phyloP scores from a whole-genome alignment of 208 protist species.

The Kentomonas sorsogonicus region DNA sequence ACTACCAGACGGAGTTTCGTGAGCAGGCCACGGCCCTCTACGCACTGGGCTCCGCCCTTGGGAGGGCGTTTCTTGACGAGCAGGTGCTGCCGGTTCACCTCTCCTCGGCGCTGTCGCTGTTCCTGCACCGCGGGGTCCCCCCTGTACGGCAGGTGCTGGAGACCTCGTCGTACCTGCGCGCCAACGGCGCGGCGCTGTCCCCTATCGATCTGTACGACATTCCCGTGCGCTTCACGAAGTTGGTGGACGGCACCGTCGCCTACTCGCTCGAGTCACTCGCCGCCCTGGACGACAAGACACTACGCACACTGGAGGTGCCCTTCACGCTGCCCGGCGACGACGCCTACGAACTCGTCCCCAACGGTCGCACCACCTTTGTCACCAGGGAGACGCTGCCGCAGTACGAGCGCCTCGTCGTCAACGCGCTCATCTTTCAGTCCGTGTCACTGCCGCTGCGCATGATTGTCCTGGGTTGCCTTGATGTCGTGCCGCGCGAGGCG shows the following conservation, averaged over 20 bases:
- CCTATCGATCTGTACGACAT: constrained; percentile 70
- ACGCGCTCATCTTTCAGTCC: constrained; percentile 64
- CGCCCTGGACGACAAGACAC: constrained; percentile 24
- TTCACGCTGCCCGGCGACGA: constrained; percentile 85
- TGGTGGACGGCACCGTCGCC: constrained; percentile 54
- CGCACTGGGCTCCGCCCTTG: constrained; percentile 65
- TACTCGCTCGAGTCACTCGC: constrained; percentile 39
- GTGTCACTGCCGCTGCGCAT: constrained; percentile 61
- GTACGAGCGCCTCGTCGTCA: constrained; percentile 59
- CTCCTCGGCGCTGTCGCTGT: constrained; percentile 59
- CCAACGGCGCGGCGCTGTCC: constrained; percentile 10
- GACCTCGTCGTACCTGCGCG: constrained; percentile 11
- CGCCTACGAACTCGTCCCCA: constrained; percentile 46
- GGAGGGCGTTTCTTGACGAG: constrained; percentile 71
- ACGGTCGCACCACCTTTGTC: constrained; percentile 42
- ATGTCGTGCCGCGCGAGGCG: constrained; percentile 71
- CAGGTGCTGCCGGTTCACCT: constrained; percentile 73
- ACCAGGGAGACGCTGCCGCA: constrained; percentile 36
- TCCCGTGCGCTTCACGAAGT: constrained; percentile 34
- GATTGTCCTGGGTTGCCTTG: constrained; percentile 55
- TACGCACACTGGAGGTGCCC: constrained; percentile 55
- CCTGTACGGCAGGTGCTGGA: constrained; percentile 24
- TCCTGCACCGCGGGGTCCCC: constrained; percentile 46
- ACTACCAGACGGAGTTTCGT: constrained; percentile 42
- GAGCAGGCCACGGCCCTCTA: constrained; percentile 54